A percentile compares a stretch with the other conserved stretches of the same genome.
phyloP scores from a whole-genome alignment of 495 filamentous ascomycete species.

The Apodospora peruviana region DNA sequence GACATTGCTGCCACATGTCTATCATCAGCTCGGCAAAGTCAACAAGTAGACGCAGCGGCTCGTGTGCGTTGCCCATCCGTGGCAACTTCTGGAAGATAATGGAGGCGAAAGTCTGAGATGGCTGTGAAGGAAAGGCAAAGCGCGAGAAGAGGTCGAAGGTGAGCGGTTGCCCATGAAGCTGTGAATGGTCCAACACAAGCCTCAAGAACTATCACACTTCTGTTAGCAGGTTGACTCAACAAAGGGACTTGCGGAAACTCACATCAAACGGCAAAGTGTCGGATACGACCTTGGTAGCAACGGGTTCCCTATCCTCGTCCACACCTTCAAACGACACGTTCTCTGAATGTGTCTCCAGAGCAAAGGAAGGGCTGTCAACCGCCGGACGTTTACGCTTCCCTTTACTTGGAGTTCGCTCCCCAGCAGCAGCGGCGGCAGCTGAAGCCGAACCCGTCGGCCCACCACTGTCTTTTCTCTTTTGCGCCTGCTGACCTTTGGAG shows the following conservation, averaged over 20 bases:
- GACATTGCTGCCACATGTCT: conserved; percentile 40
- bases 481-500: conserved; percentile 29
- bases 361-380: conserved; percentile 44
- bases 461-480: conserved; percentile 26
- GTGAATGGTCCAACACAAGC: conserved; percentile 38
- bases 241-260: conserved; percentile 3
- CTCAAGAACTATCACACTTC: conserved; percentile 30
- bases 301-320: not conserved
- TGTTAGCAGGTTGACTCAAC: conserved; percentile 6
- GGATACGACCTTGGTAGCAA: not conserved
- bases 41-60: conserved; percentile 32
- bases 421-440: conserved; percentile 29
- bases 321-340: not conserved
- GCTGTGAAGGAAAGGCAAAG: conserved; percentile 35
- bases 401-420: conserved; percentile 43
- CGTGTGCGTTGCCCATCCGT: conserved; percentile 24
- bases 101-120: conserved; percentile 33
- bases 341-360: conserved; percentile 38
- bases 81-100: conserved; percentile 40
- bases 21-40: conserved; percentile 41
- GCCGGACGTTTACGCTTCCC: conserved; percentile 47
- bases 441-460: too few species aligned
- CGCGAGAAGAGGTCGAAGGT: conserved; percentile 39
- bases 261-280: conserved; percentile 29
- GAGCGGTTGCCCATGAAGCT: conserved; percentile 26